Evolutionary conservation across 2,329 filamentous ascomycete genomes (phyloP), one percentile per base, ranked within the genome.

Genomic region (Colletotrichum sp.): DNA sequence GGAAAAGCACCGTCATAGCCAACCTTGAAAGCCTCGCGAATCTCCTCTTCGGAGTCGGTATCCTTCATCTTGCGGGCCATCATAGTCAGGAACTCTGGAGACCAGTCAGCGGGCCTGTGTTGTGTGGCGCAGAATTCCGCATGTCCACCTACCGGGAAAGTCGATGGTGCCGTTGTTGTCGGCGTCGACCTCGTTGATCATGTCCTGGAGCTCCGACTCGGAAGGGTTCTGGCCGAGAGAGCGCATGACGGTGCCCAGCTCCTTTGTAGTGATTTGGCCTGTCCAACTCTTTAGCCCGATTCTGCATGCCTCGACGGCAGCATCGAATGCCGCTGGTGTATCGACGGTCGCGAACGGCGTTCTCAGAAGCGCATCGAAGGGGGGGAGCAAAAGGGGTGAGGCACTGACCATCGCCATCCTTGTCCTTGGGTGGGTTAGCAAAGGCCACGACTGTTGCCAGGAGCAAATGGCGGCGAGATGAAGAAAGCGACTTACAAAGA

Each of bases 41-140:
- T 97, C 85, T 97, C 95, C 87, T 97, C 95, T 87, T 97, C 95
- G 65, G 94, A 96, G 84, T 97, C 95, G 80, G 95, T 97, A 82
- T 96, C 95, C 90, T 96, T 96, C 95, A 97, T 97, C 89, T 97
- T 97, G 83, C 95, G 92, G 76, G 95, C 95, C 95, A 97, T 97
- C 95, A 97, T 97, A 78, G 95, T 97, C 77, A 97, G 89, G 87
- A 97, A 97, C 84, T 97, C 95, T 96, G n/a, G 27, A 79, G n/a
- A 13, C 27, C n/a, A 32, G 80, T 84, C 76, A 85, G 82, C 78
- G 71, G 71, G 55, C 18, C 56, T 48, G 27, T 13, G 8, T 27
- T 16, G 12, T 60, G 34, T 25, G 10, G 28, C 12, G 15, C 16
- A 36, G 9, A 10, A 39, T 8, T 34, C 27, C n/a, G 28, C 12